These are phyloP conservation scores for Thuja plicata DNA, from an alignment of 83 land plant genomes.

Conservation along the genomic window DNA sequence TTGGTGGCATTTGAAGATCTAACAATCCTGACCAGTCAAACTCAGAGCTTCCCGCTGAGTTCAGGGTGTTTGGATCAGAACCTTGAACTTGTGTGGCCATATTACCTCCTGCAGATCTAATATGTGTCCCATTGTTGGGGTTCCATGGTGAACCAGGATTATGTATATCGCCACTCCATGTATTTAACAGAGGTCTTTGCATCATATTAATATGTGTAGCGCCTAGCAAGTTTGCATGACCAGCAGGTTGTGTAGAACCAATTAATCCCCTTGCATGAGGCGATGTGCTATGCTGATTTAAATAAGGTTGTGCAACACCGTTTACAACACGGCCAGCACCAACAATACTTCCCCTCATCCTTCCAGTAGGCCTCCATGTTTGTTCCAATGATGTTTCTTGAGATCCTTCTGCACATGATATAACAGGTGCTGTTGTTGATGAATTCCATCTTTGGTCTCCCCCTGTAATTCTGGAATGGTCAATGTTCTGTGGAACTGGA, in stretches of 20 bases:
- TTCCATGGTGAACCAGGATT: slow-evolving; percentile 7
- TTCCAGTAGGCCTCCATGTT: slow-evolving; percentile 62
- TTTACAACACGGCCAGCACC: slow-evolving; percentile 5
- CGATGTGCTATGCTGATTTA: slow-evolving; percentile 13
- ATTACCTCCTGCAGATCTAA: slow-evolving; percentile 13
- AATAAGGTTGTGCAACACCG: slow-evolving; percentile 1
- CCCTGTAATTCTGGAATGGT: slow-evolving; percentile 4
- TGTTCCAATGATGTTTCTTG: slow-evolving; percentile 23
- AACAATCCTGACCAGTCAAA: background rate
- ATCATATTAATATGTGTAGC: slow-evolving; percentile 3
- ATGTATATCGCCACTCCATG: slow-evolving; percentile 1
- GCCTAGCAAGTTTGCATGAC: slow-evolving; percentile 3
- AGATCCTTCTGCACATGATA: background rate
- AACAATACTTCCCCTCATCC: slow-evolving; percentile 72
- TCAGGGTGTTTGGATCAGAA: background rate
- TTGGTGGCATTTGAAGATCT: background rate
- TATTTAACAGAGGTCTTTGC: slow-evolving; percentile 7
- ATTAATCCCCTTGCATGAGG: slow-evolving; percentile 1
- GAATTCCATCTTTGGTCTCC: slow-evolving; percentile 13
- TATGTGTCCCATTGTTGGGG: slow-evolving; percentile 11
- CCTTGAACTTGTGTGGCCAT: slow-evolving; percentile 6
- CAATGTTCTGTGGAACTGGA: slow-evolving; percentile 3
- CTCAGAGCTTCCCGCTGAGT: background rate
- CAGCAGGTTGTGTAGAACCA: slow-evolving; percentile 1
- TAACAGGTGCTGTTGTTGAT: slow-evolving; percentile 9